Conservation (phyloP, 2,329 filamentous ascomycete species). For the Trichoderma endophyticum region DNA sequence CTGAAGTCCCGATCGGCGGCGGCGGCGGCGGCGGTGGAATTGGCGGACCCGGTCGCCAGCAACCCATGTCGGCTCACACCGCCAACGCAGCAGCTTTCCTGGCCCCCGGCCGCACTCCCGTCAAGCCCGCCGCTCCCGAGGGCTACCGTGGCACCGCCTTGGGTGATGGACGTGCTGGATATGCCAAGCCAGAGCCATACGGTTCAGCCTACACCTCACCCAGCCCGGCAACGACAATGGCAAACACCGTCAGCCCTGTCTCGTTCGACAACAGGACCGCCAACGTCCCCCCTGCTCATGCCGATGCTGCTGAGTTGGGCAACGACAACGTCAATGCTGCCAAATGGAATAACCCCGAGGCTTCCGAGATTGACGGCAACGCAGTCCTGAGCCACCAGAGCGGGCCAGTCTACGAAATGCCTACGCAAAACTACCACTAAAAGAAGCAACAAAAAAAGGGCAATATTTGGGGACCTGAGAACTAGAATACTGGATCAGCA, state of each 20-base stretch:
- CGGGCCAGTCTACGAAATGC: slow-evolving; percentile 44
- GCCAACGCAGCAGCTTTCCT: slow-evolving; percentile 27
- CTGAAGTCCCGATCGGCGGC: slow-evolving; percentile 41
- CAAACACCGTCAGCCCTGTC: slow-evolving; percentile 19
- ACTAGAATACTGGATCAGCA: background rate
- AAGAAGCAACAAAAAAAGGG: background rate
- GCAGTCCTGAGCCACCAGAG: slow-evolving; percentile 33
- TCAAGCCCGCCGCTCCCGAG: slow-evolving; percentile 28
- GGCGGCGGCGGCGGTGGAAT: slow-evolving; percentile 24
- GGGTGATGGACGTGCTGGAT: slow-evolving; percentile 39
- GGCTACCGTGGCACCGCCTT: slow-evolving; percentile 41
- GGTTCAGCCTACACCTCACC: slow-evolving; percentile 32
- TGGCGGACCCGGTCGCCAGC: slow-evolving; percentile 11
- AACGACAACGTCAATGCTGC: slow-evolving; percentile 30
- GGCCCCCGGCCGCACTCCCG: slow-evolving; percentile 27
- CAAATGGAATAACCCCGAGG: slow-evolving; percentile 35
- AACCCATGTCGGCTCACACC: slow-evolving; percentile 33
- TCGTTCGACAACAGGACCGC: slow-evolving; percentile 5
- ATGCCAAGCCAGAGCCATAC: slow-evolving; percentile 37
- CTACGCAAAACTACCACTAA: slow-evolving; percentile 37
- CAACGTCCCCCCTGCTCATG: slow-evolving; percentile 20
- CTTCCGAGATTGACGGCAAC: slow-evolving; percentile 40
- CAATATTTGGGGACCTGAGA: background rate
- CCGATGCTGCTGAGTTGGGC: slow-evolving; percentile 31
- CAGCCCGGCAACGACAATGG: slow-evolving; percentile 24